Conservation (phyloP, 805 yeast genomes). For the Yarrowia hollandica region DNA sequence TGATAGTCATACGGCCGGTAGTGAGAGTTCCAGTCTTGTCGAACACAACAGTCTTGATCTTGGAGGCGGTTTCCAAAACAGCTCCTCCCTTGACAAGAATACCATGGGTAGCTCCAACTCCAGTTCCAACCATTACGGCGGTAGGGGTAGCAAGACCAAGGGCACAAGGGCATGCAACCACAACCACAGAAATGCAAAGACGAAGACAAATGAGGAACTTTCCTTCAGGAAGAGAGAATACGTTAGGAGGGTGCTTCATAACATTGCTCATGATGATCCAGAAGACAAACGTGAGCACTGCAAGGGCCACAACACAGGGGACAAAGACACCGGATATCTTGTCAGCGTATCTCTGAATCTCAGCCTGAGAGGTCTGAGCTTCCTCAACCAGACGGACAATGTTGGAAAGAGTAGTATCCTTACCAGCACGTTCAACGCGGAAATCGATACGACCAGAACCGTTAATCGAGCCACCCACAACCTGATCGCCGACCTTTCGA, state of each 20-base stretch:
- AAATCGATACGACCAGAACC: constrained; percentile 72
- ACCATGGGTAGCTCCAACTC: constrained; percentile 89
- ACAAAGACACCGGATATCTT: constrained; percentile 82
- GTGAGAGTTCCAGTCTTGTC: constrained; percentile 98
- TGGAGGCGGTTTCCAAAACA: constrained; percentile 70
- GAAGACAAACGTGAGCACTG: constrained; percentile 62
- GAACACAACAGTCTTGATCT: constrained; percentile 67
- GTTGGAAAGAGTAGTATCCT: constrained; percentile 81
- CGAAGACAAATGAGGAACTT: constrained; percentile 67
- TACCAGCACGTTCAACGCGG: constrained; percentile 69
- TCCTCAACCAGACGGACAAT: constrained; percentile 83
- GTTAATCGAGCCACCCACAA: constrained; percentile 91
- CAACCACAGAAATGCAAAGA: constrained; percentile 85
- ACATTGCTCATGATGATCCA: constrained; percentile 54
- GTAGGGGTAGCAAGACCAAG: constrained; percentile 97
- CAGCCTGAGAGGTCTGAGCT: constrained; percentile 87
- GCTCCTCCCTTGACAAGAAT: constrained; percentile 93
- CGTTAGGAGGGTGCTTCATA: constrained; percentile 48
- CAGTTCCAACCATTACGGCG: constrained; percentile 98
- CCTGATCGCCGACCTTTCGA: constrained; percentile 59
- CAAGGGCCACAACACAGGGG: constrained; percentile 63
- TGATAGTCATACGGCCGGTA: constrained; percentile 68
- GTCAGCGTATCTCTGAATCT: constrained; percentile 89
- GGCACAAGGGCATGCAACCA: constrained; percentile 99
- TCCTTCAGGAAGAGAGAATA: constrained; percentile 54